Evolutionary conservation across 148 eudicot genomes (phyloP), one percentile per base, ranked within the genome.

Genomic region (Bassia scoparia): DNA sequence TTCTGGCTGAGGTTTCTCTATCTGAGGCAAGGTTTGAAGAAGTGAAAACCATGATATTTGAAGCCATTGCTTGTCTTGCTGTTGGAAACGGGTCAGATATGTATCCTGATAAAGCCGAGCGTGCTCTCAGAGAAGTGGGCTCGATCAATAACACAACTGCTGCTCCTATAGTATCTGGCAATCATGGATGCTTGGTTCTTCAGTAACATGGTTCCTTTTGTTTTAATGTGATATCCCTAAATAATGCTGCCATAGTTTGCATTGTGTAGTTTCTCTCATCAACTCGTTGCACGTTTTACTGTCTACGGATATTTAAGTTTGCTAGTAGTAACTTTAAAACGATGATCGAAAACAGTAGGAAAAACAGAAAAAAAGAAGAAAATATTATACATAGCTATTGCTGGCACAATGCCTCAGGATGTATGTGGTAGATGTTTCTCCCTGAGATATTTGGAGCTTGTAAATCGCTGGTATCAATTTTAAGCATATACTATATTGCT

Each of bases 1-100:
- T 95, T 46, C 89, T 95, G 23, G 89, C 97, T 6, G 96, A 91
- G 70, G 98, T 91, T 17, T 91, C 98, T 46, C 85, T 95, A 18
- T 89, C 98, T 0, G 94, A 87, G 30, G 93, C 84, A 68, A 81
- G 97, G 76, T 89, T 95, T 21, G 78, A 86, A 59, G 98, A 95
- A 63, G 96, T 95, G 70, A 88, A 83, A 74, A 83, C 80, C 68
- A 76, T 85, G 69, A 79, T 89, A 17, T 85, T 84, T 69, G 92
- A 91, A 79, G 83, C 87, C 67, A 83, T 90, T 54, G 69, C 85
- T 62, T 80, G 77, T 50, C 35, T 52, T 49, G 67, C 71, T 27
- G 76, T 54, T 61, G 79, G 35, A 50, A 60, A 77, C 48, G 81
- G 68, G 70, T 53, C 73, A 52, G 75, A 31, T 53, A 24, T 20